Evolutionary conservation across 75 land plant genomes (phyloP).

Genomic region (Pseudotsuga menziesii): DNA sequence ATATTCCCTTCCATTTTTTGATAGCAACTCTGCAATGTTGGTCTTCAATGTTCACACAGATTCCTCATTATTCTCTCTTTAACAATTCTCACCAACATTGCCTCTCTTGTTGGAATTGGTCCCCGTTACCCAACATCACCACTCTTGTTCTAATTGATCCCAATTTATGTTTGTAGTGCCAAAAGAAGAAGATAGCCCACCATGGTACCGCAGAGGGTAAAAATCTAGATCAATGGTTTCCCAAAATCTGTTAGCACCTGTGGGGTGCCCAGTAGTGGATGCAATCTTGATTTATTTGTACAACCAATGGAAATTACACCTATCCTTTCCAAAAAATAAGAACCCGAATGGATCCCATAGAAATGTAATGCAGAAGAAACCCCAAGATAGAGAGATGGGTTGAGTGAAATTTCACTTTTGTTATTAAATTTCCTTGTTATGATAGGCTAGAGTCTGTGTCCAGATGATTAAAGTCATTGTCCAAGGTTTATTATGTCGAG

Average conservation of each 20-base stretch:
- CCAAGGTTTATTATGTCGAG: conserved; percentile 57
- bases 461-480: conserved; percentile 81
- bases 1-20: too few relatives aligned
- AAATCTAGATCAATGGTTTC: background rate
- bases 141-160: background rate
- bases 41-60: too few relatives aligned
- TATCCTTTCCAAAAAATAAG: background rate
- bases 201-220: background rate
- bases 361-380: background rate
- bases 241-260: background rate
- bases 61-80: too few relatives aligned
- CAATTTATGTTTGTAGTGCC: background rate
- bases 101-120: too few relatives aligned
- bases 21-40: too few relatives aligned
- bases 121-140: too few relatives aligned
- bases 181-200: background rate
- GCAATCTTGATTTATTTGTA: conserved; percentile 6
- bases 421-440: conserved; percentile 76
- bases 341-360: conserved; percentile 4
- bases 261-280: background rate
- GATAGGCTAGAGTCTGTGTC: conserved; percentile 67
- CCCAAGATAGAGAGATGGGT: background rate
- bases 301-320: background rate
- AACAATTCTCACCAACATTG: too few relatives aligned
- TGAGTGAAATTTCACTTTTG: conserved; percentile 32